Evolutionary conservation across 192 early-diverging fungal species (phyloP), one percentile per base, ranked within the genome.

Genomic region (Backusella psychrophila): DNA sequence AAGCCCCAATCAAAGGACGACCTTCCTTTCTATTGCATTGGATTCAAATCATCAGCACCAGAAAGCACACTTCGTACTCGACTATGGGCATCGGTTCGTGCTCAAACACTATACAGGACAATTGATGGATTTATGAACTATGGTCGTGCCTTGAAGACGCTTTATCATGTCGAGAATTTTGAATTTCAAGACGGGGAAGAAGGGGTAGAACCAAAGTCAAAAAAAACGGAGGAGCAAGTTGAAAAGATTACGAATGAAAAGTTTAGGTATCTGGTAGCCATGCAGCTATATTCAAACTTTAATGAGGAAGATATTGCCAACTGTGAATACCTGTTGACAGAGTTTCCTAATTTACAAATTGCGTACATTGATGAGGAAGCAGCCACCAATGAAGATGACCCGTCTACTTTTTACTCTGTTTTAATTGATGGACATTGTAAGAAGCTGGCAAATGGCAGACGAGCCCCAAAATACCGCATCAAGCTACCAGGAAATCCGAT

Each of bases 51-150:
- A 49, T 87, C 90, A 11, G 87, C 89, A 15, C 90, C 90, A 31
- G 89, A 90, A 84, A 90, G 89, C 68, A 89, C 87, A 0, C 82
- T 93, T 41, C 86, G 91, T 26, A 93, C 91, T 42, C 89, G 91
- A 19, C 86, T 93, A 72, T 93, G 91, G 91, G 90, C 91, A 0
- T 93, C 91, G 7, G 77, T 91, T 49, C 86, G 92, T 21, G 90
- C 89, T 72, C 91, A 93, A 83, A 92, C 92, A 2, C 82, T 93
- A 41, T 93, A 90, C 70, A 88, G 92, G 34, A 93, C 92, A 11
- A 86, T 92, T 38, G 88, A 89, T 21, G 92, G 91, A 9, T 91
- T 92, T 74, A 90, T 92, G 88, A 91, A 93, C 74, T 93, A 93
- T 73, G 78, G 85, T 66, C 90, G 90, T 74, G 92, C 91, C 6